Evolutionary conservation across 2,329 filamentous ascomycete genomes (phyloP), one percentile per base, ranked within the genome.

Genomic region (Fusarium algeriense): DNA sequence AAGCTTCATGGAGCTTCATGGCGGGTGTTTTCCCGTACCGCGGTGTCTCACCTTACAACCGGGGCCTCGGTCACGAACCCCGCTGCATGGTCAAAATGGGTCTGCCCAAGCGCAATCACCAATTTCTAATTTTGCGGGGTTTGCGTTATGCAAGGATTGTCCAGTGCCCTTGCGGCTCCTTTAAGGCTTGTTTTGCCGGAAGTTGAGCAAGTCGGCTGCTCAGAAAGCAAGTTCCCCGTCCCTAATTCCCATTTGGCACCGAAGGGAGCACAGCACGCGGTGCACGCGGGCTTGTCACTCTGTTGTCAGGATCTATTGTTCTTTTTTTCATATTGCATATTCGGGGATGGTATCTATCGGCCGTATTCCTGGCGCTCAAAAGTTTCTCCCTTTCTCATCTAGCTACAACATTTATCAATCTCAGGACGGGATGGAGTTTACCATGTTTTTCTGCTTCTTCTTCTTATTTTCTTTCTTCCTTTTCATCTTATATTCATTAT

Each of bases 331-430:
- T 49, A 28, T 32, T 73, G 58, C 68, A 68, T 61, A 50, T 63
- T 57, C 45, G 62, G 69, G 44, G 58, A 48, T 57, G 52, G 50
- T 30, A 28, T 50, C 26, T 52, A 50, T 28, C 38, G 41, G 62
- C 57, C 43, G 53, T 46, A 41, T 68, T 61, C 69, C 64, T 64
- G 73, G 73, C 73, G 73, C 71, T 73, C 56, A 75, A 75, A 75
- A 75, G 73, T 75, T 69, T 73, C 60, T 46, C 23, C 46, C 54
- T 56, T 28, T 64, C 59, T 60, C 70, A 73, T 74, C 53, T 23
- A 23, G 23, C 23, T 64, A 64, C 57, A 69, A 50, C 69, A 71
- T 71, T 69, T 60, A 62, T 60, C 44, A 53, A 67, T 32, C 41
- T 38, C 55, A 70, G 55, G 52, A 28, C 48, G 43, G 67, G 64